These are phyloP conservation scores for Russula emetica DNA, from an alignment of 768 basidiomycete species.

Conservation along the genomic window DNA sequence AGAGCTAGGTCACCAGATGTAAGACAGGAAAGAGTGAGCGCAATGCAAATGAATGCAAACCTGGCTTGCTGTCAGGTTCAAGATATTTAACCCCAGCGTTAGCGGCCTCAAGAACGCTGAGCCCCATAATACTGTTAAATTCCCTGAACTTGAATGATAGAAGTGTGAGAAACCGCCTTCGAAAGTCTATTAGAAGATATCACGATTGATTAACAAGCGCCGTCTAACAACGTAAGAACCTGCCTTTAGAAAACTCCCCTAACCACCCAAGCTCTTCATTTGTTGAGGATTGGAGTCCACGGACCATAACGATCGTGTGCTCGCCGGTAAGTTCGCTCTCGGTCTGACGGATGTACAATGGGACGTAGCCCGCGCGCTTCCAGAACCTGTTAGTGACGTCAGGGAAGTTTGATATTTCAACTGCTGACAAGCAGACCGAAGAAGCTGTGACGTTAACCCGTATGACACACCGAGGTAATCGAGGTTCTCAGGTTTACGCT, in stretches of 20 bases:
- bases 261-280: slow-evolving; percentile 75
- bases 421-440: slow-evolving; percentile 47
- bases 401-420: background rate
- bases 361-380: slow-evolving; percentile 90
- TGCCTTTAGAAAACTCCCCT: slow-evolving; percentile 81
- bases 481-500: slow-evolving; percentile 81
- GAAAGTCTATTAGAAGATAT: slow-evolving; percentile 61
- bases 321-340: slow-evolving; percentile 94
- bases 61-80: slow-evolving; percentile 39
- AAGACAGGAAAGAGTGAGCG: slow-evolving; percentile 1
- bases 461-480: slow-evolving; percentile 98
- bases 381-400: slow-evolving; percentile 60
- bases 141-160: slow-evolving; percentile 95
- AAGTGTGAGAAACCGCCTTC: slow-evolving; percentile 81
- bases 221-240: slow-evolving; percentile 21
- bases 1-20: slow-evolving; percentile 44
- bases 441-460: slow-evolving; percentile 80
- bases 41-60: slow-evolving; percentile 30
- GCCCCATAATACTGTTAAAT: slow-evolving; percentile 79
- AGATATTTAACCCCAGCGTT: slow-evolving; percentile 54
- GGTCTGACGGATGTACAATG: slow-evolving; percentile 90
- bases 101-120: slow-evolving; percentile 85
- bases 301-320: slow-evolving; percentile 93
- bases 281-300: slow-evolving; percentile 67
- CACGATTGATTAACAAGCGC: background rate